Base-by-base conservation (phyloP, 768 basidiomycete species). In the Gelatoporia subvermispora region DNA sequence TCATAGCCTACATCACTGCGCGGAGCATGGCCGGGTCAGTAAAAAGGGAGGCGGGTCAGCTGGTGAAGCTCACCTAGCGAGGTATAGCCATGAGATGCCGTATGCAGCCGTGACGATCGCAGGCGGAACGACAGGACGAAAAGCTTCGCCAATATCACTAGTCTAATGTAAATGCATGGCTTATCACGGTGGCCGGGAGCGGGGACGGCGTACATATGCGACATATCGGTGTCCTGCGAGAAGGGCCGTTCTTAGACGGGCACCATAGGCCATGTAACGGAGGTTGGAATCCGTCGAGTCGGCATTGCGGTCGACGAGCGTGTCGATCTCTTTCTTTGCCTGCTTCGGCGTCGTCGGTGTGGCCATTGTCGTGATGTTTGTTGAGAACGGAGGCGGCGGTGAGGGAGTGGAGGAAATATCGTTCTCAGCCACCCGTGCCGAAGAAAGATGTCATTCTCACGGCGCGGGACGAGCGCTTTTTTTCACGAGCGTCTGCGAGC, bases 61-160 rank as follows among this genome's bases (percentile, higher is more conserved):
- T 49, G 45, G 49, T 34, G 47, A 13, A 23, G 58, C 69, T 56
- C 55, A 75, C 74, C 84, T 86, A 15, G 74, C 72, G 37, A 92
- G 76, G 66, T 93, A 93, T 41, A 85, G 58, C 88, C 88, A 90
- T 0, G 85, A 88, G 45, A 91, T 67, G 13, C 85, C 88, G 60
- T 93, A 93, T 9, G 85, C 85, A 31, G 85, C 84, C 3, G 77
- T 78, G 11, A 93, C 88, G 15, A 85, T 51, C 63, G 74, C 75
- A 1, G 89, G 84, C 34, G 79, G 78, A 3, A 89, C 84, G 31
- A 91, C 78, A 2, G 88, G 88, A 9, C 89, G 73, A 63, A 91
- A 90, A 1, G 88, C 84, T 66, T 91, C 89, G 40, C 89, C 89
- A 21, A 90, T 70, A 59, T 89, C 88, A 67, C 85, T 87, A 37